phyloP scores from a whole-genome alignment of 2,329 filamentous ascomycete species.

The Lachnellula occidentalis region DNA sequence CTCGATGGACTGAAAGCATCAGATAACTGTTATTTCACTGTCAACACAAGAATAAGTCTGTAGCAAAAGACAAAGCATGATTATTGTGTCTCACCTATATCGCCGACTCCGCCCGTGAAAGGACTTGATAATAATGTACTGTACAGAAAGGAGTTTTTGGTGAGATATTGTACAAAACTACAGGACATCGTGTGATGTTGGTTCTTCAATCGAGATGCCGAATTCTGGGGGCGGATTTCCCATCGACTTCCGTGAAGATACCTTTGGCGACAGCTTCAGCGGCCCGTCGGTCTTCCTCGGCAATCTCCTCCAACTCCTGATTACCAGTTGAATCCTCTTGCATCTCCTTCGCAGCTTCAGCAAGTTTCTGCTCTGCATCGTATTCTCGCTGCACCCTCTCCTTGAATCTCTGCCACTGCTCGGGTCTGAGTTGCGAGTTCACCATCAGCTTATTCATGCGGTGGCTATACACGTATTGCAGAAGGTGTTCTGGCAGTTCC shows the following conservation, averaged over 20 bases:
- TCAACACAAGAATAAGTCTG: background rate
- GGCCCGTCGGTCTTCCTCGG: conserved; percentile 1
- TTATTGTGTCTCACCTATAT: background rate
- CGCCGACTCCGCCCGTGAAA: too few species aligned
- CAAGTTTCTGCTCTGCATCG: background rate
- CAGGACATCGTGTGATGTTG: background rate
- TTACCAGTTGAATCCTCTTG: conserved; percentile 5
- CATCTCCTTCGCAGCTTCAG: background rate
- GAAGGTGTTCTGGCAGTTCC: background rate
- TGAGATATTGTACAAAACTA: background rate
- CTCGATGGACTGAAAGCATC: background rate
- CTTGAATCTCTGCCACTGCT: background rate
- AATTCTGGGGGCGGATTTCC: background rate
- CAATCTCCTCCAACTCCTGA: background rate
- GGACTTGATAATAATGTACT: background rate
- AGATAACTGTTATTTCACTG: background rate
- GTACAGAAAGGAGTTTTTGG: background rate
- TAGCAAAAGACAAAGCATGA: background rate
- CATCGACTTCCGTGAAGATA: background rate
- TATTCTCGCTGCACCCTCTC: background rate
- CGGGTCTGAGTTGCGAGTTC: background rate
- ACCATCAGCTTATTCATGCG: background rate
- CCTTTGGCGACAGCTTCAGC: background rate
- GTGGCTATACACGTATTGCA: background rate
- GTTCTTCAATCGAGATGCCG: background rate